Evolutionary conservation across 495 filamentous ascomycete genomes (phyloP).

Genomic region (Halenospora varia): DNA sequence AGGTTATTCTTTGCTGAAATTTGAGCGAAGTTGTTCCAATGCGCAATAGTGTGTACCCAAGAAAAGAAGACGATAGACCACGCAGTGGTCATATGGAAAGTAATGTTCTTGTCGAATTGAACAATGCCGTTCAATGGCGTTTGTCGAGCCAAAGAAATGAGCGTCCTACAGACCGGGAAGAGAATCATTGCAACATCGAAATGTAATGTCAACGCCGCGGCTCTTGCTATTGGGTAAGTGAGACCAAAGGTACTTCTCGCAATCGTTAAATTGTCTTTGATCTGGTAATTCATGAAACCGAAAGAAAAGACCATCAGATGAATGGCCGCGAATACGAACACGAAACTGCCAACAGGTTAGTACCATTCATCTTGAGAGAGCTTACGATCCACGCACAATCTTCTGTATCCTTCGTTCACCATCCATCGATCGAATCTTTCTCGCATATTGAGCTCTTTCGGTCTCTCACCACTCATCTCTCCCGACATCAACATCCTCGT

Average conservation of each 20-base stretch:
- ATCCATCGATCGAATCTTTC: slow-evolving; percentile 60
- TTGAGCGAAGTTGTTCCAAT: slow-evolving; percentile 78
- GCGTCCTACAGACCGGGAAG: slow-evolving; percentile 74
- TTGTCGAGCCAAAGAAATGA: slow-evolving; percentile 70
- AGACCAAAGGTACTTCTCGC: slow-evolving; percentile 61
- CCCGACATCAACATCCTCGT: slow-evolving; percentile 65
- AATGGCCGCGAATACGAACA: slow-evolving; percentile 62
- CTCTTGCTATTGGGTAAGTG: slow-evolving; percentile 67
- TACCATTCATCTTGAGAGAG: slow-evolving; percentile 1
- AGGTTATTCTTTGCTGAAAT: slow-evolving; percentile 65
- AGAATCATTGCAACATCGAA: slow-evolving; percentile 71
- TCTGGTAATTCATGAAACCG: slow-evolving; percentile 68
- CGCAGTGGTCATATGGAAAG: slow-evolving; percentile 74
- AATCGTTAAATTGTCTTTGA: slow-evolving; percentile 64
- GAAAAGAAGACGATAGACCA: slow-evolving; percentile 82
- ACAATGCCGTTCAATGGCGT: slow-evolving; percentile 75
- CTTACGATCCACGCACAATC: slow-evolving; percentile 50
- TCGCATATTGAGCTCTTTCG: slow-evolving; percentile 51
- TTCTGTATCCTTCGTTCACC: slow-evolving; percentile 73
- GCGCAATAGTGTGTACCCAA: slow-evolving; percentile 74
- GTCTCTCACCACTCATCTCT: slow-evolving; percentile 61
- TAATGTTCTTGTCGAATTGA: slow-evolving; percentile 78
- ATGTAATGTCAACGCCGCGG: slow-evolving; percentile 67
- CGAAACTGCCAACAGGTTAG: slow-evolving; percentile 47
- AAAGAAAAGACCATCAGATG: slow-evolving; percentile 69